Base-by-base conservation (phyloP, 371 early-diverging fungal genomes). In the Chytridium lagenaria region DNA sequence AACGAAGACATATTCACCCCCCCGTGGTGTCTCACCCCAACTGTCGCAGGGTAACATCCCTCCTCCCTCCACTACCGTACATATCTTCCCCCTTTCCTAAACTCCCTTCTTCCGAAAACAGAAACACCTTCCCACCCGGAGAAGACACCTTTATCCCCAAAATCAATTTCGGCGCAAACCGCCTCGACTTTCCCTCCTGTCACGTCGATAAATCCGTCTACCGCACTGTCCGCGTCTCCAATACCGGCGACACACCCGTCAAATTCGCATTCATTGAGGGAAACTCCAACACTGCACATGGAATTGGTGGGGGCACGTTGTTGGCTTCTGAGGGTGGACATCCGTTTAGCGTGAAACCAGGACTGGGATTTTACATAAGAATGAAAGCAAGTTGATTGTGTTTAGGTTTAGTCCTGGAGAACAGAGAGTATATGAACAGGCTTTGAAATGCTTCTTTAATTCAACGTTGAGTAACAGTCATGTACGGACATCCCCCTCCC, bases 1-100 rank as follows among this genome's bases (percentile, higher is more conserved):
- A 83, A 78, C 49, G 80, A 84, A 52, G 82, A 82, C 38, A 84
- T 81, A 1, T 84, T 86, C 51, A 85, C 85, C 0, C 87, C 85
- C 12, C 79, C 85, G 3, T 83, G 81, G 81, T 83, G 83, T 52
- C 69, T 86, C 31, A 83, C 83, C 23, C 81, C 82, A 1, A 69
- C 71, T 28, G 73, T 86, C 7, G 77, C 80, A 31, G 86, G 85
- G 85, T 83, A 75, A 30, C 71, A 26, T 36, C 10, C n/a, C n/a
- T n/a, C n/a, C n/a, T n/a, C n/a, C n/a, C n/a, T n/a, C n/a, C n/a
- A n/a, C n/a, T n/a, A n/a, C n/a, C n/a, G n/a, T n/a, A n/a, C n/a
- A n/a, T n/a, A n/a, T n/a, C n/a, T n/a, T n/a, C n/a, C n/a, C n/a
- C 51, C 2, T n/a, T 7, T 68, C 39, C 5, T 5, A 3, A 71